Conservation (phyloP, 352 stramenopile genomes). For the Phytophthora citricola region DNA sequence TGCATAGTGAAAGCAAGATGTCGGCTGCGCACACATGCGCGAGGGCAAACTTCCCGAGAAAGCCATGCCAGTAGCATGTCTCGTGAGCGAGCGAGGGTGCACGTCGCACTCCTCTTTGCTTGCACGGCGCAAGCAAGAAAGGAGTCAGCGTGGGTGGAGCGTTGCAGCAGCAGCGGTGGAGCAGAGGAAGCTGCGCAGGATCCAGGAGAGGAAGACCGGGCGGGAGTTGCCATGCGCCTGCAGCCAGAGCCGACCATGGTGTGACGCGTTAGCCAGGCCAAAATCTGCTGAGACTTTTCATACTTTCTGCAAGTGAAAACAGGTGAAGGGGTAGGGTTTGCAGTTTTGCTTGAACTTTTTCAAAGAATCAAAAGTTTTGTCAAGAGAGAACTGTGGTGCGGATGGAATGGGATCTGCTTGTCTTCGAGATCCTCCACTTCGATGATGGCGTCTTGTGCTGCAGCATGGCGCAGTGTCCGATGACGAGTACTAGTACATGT, state of each 20-base stretch:
- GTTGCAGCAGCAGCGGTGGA: not conserved
- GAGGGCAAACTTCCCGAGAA: constrained; percentile 1
- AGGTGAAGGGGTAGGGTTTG: constrained; percentile 25
- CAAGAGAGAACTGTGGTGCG: not conserved
- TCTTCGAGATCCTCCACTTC: not conserved
- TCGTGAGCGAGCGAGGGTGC: constrained; percentile 1
- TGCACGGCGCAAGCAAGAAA: not conserved
- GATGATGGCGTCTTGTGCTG: no score
- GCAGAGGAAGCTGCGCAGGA: constrained; percentile 31
- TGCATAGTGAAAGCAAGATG: constrained; percentile 31
- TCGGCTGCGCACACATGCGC: not conserved
- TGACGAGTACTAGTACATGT: no score
- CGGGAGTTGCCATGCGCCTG: constrained; percentile 23
- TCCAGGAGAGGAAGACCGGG: constrained; percentile 34
- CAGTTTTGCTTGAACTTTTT: constrained; percentile 21
- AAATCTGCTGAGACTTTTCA: constrained; percentile 13
- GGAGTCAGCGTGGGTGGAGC: constrained; percentile 26
- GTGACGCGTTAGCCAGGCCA: constrained; percentile 16
- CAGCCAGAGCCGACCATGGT: constrained; percentile 16
- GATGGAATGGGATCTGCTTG: not conserved
- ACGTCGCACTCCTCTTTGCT: not conserved
- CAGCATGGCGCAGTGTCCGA: no score
- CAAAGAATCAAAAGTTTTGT: not conserved
- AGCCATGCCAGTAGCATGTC: constrained; percentile 14
- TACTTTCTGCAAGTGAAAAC: constrained; percentile 8